Evolutionary conservation across 2,329 filamentous ascomycete genomes (phyloP).

Genomic region (Epichloe sp.): DNA sequence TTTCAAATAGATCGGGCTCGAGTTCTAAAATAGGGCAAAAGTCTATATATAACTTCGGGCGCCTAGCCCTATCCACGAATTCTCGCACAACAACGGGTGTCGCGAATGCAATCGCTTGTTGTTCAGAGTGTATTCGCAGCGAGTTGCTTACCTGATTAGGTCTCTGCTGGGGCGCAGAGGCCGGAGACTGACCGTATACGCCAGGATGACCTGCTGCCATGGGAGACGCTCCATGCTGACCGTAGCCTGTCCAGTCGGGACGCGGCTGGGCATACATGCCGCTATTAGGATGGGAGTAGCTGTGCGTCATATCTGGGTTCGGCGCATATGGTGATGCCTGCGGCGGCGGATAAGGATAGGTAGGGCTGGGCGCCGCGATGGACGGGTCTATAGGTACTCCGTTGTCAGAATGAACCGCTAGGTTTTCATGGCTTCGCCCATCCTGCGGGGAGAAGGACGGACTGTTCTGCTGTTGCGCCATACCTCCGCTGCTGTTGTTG

Average conservation of each 20-base stretch:
- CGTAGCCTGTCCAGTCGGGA: constrained; percentile 63
- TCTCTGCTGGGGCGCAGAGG: constrained; percentile 40
- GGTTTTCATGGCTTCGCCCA: constrained; percentile 64
- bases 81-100: background rate
- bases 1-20: background rate
- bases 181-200: constrained; percentile 42
- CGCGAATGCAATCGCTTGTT: too few relatives aligned
- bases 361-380: constrained; percentile 85
- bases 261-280: constrained; percentile 56
- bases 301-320: constrained; percentile 75
- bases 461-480: constrained; percentile 97
- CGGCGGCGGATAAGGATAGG: constrained; percentile 54
- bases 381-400: constrained; percentile 98
- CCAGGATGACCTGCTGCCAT: constrained; percentile 35
- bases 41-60: background rate
- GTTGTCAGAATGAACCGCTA: constrained; percentile 82
- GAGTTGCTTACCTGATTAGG: constrained; percentile 45
- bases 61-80: too few relatives aligned
- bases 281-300: constrained; percentile 50
- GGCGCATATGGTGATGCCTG: constrained; percentile 81
- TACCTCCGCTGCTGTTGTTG: constrained; percentile 66
- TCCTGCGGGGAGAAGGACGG: constrained; percentile 83
- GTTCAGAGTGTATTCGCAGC: background rate
- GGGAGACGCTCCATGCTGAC: constrained; percentile 35
- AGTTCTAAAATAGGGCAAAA: background rate